Base-by-base conservation (phyloP, 345 rosid species). In the Gossypium herbaceum region DNA sequence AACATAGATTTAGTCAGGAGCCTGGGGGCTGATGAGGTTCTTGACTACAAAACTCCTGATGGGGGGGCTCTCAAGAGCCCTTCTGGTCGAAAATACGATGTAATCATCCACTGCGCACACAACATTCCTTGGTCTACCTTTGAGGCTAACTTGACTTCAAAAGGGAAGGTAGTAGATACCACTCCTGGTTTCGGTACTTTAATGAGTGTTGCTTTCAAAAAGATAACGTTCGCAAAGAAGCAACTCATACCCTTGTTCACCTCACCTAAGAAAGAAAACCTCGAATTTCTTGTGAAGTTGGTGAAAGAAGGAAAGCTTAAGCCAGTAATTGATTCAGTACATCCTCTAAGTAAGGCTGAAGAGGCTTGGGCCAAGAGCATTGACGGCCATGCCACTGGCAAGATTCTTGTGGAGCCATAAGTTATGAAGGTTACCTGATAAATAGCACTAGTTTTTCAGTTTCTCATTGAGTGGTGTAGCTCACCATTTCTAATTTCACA, bases 101-200 rank as follows among this genome's bases (percentile, higher is more conserved):
- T 54, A n/a, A 2, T 54, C 58, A 54, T 54, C 58, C 58, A 54
- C 24, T 54, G 22, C 2, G 16, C 24, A n/a, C 8, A 20, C 24
- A 54, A 54, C 58, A 54, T 54, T 54, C 58, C 58, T 20, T 54
- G 58, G 58, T 54, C 58, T 54, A 54, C 58, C 58, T 54, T 54
- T 20, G 58, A 1, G 22, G 58, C 58, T 7, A 54, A 54, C 58
- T 20, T 54, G 58, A 54, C 58, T 54, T 9, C 58, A 54, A 54
- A 54, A 54, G 58, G 58, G 2, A 54, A 54, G 8, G 58, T 54
- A 7, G 58, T 54, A 0, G 58, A 54, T 54, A 54, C 58, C 22
- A 54, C 58, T n/a, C 58, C 58, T n/a, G 22, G 22, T 54, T 54
- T 54, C 10, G 58, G 58, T 0, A 17, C 58, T 54, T 20, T 54